Evolutionary conservation across 371 early-diverging fungal genomes (phyloP).

Genomic region (Funneliformis caledonium): DNA sequence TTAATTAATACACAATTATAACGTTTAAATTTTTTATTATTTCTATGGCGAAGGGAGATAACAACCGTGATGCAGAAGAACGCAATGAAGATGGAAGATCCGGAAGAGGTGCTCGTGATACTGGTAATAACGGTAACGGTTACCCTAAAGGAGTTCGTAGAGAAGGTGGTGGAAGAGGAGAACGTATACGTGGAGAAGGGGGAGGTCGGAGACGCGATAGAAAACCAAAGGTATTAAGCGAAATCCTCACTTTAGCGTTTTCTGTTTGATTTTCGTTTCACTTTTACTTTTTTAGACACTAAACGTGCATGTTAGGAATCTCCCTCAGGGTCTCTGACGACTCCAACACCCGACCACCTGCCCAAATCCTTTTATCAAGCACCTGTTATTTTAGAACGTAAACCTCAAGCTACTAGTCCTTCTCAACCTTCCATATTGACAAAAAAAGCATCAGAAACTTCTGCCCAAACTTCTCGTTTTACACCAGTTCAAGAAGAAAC

Average conservation of each 20-base stretch:
- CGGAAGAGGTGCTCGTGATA: slow-evolving; percentile 2
- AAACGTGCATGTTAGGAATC: slow-evolving; percentile 4
- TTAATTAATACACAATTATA: too few species aligned
- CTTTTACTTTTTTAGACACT: background rate
- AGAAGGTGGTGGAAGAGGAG: background rate
- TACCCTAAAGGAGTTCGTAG: background rate
- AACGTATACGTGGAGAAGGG: slow-evolving; percentile 25
- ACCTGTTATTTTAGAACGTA: slow-evolving; percentile 37
- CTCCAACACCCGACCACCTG: slow-evolving; percentile 36
- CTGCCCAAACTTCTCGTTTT: background rate
- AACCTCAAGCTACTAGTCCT: background rate
- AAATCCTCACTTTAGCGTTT: background rate
- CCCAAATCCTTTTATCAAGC: slow-evolving; percentile 36
- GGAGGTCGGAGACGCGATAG: slow-evolving; percentile 36
- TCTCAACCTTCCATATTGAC: background rate
- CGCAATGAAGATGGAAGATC: slow-evolving; percentile 25
- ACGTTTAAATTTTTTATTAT: background rate
- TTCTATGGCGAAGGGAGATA: slow-evolving; percentile 13
- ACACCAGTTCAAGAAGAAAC: background rate
- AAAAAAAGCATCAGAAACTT: background rate
- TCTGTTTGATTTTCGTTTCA: background rate
- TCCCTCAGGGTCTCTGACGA: slow-evolving; percentile 25
- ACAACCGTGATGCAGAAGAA: background rate
- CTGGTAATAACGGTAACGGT: background rate
- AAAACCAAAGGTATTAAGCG: slow-evolving; percentile 9